phyloP scores from a whole-genome alignment of 768 basidiomycete genomes.

The Sarcomyxa edulis region DNA sequence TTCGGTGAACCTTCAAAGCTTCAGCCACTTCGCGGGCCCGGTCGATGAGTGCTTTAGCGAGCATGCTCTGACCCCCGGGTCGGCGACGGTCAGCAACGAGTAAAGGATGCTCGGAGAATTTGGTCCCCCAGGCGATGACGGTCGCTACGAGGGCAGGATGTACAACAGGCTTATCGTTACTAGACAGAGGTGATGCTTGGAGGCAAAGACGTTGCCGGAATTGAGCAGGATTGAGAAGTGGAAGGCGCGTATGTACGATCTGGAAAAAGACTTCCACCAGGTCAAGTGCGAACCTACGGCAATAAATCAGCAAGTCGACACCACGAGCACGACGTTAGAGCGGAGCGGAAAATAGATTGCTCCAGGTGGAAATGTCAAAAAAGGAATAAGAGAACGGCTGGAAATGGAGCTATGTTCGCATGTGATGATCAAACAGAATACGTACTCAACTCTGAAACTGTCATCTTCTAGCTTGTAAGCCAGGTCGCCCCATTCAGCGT shows the following conservation, averaged over 20 bases:
- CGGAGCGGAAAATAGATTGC: too few relatives aligned
- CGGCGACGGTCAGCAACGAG: slow-evolving; percentile 74
- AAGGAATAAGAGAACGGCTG: too few relatives aligned
- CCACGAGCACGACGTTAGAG: too few relatives aligned
- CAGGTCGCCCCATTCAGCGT: slow-evolving; percentile 70
- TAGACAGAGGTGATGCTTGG: slow-evolving; percentile 19
- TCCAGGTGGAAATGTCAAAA: too few relatives aligned
- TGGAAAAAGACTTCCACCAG: slow-evolving; percentile 95
- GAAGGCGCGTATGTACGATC: slow-evolving; percentile 83
- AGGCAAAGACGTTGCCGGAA: slow-evolving; percentile 71
- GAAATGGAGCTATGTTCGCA: too few relatives aligned
- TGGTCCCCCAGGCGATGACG: slow-evolving; percentile 87
- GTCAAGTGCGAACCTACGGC: slow-evolving; percentile 79
- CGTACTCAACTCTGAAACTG: slow-evolving; percentile 78
- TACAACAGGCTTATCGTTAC: slow-evolving; percentile 38
- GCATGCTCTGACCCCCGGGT: slow-evolving; percentile 63
- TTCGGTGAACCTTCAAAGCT: slow-evolving; percentile 78
- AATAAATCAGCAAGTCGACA: slow-evolving; percentile 11
- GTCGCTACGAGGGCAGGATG: slow-evolving; percentile 80
- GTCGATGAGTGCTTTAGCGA: slow-evolving; percentile 74
- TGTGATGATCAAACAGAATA: too few relatives aligned
- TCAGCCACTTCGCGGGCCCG: slow-evolving; percentile 85
- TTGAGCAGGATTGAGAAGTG: slow-evolving; percentile 78
- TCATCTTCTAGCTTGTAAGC: slow-evolving; percentile 71
- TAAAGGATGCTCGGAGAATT: slow-evolving; percentile 88